Evolutionary conservation across 1,284 basidiomycete species (phyloP).

Genomic region (Leccinum idahoense): DNA sequence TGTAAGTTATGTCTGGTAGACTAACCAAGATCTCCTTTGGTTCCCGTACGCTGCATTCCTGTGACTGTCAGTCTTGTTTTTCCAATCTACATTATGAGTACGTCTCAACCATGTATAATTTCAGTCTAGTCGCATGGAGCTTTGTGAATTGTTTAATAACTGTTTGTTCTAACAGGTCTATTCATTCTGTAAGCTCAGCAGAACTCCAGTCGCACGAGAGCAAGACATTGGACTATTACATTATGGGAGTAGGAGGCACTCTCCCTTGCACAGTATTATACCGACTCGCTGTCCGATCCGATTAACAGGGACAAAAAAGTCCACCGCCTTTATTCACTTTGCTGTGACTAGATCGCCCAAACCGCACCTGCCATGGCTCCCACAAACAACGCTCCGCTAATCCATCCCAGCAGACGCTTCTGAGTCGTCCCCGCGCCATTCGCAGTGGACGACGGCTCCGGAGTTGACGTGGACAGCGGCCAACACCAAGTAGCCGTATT

Average conservation of each 20-base stretch:
- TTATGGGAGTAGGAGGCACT: background rate
- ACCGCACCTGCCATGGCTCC: background rate
- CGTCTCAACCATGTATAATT: background rate
- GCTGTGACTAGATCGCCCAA: background rate
- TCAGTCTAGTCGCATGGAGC: background rate
- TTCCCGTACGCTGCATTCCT: background rate
- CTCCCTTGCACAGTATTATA: background rate
- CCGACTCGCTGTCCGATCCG: background rate
- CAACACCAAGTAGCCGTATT: background rate
- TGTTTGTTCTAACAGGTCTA: background rate
- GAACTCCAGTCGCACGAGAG: background rate
- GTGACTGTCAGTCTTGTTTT: background rate
- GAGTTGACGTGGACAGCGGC: too few species aligned
- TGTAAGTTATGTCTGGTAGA: constrained; percentile 26
- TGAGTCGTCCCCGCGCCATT: background rate
- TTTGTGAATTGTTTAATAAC: background rate
- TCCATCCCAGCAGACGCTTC: background rate
- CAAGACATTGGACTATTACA: background rate
- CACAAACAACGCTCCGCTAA: background rate
- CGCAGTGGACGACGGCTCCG: too few species aligned
- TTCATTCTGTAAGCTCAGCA: background rate
- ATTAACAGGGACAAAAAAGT: background rate
- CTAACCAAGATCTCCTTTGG: too few species aligned
- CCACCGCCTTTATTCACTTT: background rate
- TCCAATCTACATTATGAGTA: background rate